Base-by-base conservation (phyloP, 805 yeast genomes). In the Ogataea methanolica region DNA sequence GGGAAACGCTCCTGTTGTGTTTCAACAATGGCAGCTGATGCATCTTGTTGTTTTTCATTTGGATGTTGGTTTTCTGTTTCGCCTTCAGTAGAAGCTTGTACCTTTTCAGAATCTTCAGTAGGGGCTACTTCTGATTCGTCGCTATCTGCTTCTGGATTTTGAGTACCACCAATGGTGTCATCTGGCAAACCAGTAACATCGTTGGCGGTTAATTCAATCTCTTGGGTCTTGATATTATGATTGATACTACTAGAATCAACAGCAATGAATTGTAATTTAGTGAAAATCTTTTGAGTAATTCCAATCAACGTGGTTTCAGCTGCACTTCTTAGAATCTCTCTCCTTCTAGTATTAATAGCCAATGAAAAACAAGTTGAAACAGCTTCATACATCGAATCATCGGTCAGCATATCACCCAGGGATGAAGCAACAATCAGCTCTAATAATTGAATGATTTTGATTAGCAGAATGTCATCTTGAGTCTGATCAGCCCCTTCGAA, bases 401-500 rank as follows among this genome's bases (percentile, higher is more conserved):
- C 92, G 1, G 92, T 80, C 38, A 92, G 68, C n/a, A 79, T 59
- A 26, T 73, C 74, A 22, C 92, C 85, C 40, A 83, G 70, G 1
- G 76, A 75, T n/a, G 91, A 80, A 19, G 75, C 72, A 15, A 90
- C 74, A 15, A 91, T 74, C 21, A 69, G 64, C 55, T 89, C 92
- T 56, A 92, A 71, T 23, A 92, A 70, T 39, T 85, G 73, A 52
- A 94, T 77, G 19, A 94, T 96, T 60, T 88, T 88, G 44, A 92
- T 74, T 41, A 94, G 70, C 3, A 94, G 92, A 0, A 95, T 87
- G 63, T 94, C 99, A 68, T 94, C 98, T 39, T 88, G 85, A 34
- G 85, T 78, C 63, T 89, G 96, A 61, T 91, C 97, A 0, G 94
- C 85, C 2, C 96, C 96, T 70, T 94, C 97, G 63, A 94, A 94